A percentile compares a stretch with the other conserved stretches of the same genome.
phyloP scores from a whole-genome alignment of 805 yeast genomes.

The Schwanniomyces polymorphus region DNA sequence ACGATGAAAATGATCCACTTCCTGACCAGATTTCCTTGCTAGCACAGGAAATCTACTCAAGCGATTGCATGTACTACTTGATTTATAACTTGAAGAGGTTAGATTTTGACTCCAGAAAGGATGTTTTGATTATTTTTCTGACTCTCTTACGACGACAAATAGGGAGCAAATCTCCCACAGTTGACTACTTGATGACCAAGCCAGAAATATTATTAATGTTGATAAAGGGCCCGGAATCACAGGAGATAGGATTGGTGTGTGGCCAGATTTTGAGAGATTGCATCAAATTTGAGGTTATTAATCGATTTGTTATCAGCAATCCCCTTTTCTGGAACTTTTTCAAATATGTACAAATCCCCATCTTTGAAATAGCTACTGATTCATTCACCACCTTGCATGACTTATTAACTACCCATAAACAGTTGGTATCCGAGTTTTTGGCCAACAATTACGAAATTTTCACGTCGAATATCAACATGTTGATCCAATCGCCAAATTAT shows the following conservation, averaged over 20 bases:
- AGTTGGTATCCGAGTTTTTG: constrained; percentile 70
- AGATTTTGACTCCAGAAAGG: constrained; percentile 90
- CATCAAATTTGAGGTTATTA: constrained; percentile 71
- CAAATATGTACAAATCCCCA: constrained; percentile 68
- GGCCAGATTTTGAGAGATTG: constrained; percentile 86
- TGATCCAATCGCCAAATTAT: constrained; percentile 78
- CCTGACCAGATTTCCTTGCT: constrained; percentile 75
- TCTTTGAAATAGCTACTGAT: constrained; percentile 90
- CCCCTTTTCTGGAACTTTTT: constrained; percentile 80
- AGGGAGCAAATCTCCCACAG: constrained; percentile 79
- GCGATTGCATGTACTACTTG: constrained; percentile 67
- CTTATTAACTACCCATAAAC: constrained; percentile 67
- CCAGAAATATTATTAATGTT: constrained; percentile 66
- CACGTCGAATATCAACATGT: constrained; percentile 59
- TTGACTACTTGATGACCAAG: constrained; percentile 70
- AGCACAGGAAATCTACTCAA: constrained; percentile 74
- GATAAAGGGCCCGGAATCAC: constrained; percentile 69
- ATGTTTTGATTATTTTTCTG: constrained; percentile 69
- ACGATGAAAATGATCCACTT: constrained; percentile 60
- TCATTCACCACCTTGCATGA: constrained; percentile 77
- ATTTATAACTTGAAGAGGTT: constrained; percentile 60
- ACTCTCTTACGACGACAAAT: constrained; percentile 76
- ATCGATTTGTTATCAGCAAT: constrained; percentile 57
- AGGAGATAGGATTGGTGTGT: constrained; percentile 69
- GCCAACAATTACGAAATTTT: constrained; percentile 56